Base-by-base conservation (phyloP, 2,329 filamentous ascomycete species). In the Neocatenulostroma microsporum region DNA sequence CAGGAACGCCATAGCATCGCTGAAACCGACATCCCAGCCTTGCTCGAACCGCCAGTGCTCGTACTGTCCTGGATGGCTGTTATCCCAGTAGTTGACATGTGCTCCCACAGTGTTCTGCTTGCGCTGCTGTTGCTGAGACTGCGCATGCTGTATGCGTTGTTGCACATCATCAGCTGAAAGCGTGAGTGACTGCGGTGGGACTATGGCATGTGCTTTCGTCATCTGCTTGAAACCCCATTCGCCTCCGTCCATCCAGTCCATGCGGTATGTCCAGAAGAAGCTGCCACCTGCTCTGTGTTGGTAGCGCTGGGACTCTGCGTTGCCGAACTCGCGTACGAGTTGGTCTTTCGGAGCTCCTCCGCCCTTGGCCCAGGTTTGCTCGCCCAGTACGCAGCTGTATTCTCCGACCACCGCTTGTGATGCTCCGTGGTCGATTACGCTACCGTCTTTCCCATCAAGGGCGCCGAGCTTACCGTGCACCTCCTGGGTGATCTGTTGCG, bases 181-280 rank as follows among this genome's bases (percentile, higher is more conserved):
- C 1, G 46, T 47, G 37, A 70, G 54, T 36, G 60, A 51, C 24
- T 46, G 36, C 23, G 72, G 64, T 1, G 65, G 46, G 1, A 51
- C 47, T 36, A 74, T 62, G 21, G 64, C 62, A 3, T 59, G 55
- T 15, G 62, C 63, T 15, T 70, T 64, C 7, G 62, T 65, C 56
- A 74, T 71, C 24, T 69, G 63, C 14, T 64, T 63, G 56, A 78
- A 76, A 0, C 73, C 73, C 74, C 74, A 78, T 53, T 74, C 73
- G 10, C 73, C 73, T 10, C 73, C 74, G n/a, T 68, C 66, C 66
- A 74, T 73, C 72, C 73, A 77, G 44, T 74, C 66, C 72, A 77
- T 77, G 37, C 73, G 73, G 49, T 64, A 72, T 0, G 74, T 77
- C 74, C 74, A 77, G 58, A 78, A 78, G 48, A 69, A 76, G 21